phyloP scores from a whole-genome alignment of 2,329 filamentous ascomycete genomes.

The Aspergillus ruber region DNA sequence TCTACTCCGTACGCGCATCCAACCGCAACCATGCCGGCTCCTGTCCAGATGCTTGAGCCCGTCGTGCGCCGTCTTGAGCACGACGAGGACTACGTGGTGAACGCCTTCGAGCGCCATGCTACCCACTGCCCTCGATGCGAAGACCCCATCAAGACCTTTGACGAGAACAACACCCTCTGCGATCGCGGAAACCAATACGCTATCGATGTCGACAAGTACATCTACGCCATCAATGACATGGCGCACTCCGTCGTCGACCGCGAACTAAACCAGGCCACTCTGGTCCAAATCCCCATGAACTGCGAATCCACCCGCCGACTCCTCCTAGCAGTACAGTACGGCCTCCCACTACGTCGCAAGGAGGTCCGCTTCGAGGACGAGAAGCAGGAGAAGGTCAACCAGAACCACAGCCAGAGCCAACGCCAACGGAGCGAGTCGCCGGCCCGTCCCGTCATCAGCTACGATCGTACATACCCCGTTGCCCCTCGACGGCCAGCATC shows the following conservation, averaged over 20 bases:
- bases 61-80: slow-evolving; percentile 29
- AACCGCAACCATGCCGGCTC: slow-evolving; percentile 23
- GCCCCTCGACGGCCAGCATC: slow-evolving; percentile 18
- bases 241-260: slow-evolving; percentile 39
- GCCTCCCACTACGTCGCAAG: slow-evolving; percentile 24
- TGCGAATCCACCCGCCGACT: slow-evolving; percentile 30
- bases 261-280: slow-evolving; percentile 29
- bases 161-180: slow-evolving; percentile 24
- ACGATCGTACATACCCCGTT: slow-evolving; percentile 28
- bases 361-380: neutral
- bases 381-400: neutral
- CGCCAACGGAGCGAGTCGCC: neutral
- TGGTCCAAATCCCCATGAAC: slow-evolving; percentile 38
- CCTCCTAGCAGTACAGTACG: slow-evolving; percentile 38
- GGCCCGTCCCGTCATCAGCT: slow-evolving; percentile 20
- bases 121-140: slow-evolving; percentile 29
- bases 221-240: slow-evolving; percentile 31
- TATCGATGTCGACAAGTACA: slow-evolving; percentile 28
- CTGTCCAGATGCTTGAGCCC: slow-evolving; percentile 19
- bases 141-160: slow-evolving; percentile 19
- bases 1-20: neutral
- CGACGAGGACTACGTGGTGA: slow-evolving; percentile 32
- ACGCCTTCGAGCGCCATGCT: slow-evolving; percentile 32
- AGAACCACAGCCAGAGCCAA: slow-evolving; percentile 1
- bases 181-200: slow-evolving; percentile 30